These are phyloP conservation scores for Fraxinus greggii DNA, from an alignment of 305 asterid species.

Conservation along the genomic window DNA sequence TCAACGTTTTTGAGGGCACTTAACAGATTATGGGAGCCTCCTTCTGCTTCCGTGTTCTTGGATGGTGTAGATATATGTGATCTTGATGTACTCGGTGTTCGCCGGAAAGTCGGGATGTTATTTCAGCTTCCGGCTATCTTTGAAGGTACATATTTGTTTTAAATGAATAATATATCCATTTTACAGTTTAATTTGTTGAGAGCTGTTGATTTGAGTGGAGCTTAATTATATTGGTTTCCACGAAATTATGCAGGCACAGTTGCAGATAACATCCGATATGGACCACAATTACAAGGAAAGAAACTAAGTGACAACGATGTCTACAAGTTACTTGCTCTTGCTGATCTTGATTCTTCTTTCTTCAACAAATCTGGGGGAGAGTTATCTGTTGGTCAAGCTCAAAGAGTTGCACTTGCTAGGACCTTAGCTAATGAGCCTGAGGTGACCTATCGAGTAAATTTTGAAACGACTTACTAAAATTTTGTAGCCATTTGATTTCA, in stretches of 20 bases:
- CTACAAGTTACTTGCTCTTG: conserved; percentile 41
- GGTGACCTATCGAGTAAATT: conserved; percentile 29
- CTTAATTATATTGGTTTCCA: neutral
- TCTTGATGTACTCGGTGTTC: conserved; percentile 58
- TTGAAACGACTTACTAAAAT: neutral
- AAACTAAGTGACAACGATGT: conserved; percentile 43
- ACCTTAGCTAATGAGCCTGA: conserved; percentile 72
- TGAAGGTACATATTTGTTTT: conserved; percentile 39
- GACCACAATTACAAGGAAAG: conserved; percentile 46
- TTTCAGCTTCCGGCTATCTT: conserved; percentile 72
- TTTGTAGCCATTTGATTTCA: neutral
- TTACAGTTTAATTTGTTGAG: neutral
- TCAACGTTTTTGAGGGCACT: conserved; percentile 68
- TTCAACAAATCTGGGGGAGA: conserved; percentile 41
- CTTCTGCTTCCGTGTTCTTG: conserved; percentile 49
- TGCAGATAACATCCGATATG: conserved; percentile 50
- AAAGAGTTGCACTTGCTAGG: conserved; percentile 77
- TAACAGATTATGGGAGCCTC: conserved; percentile 70
- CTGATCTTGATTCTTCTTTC: conserved; percentile 48
- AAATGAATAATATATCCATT: neutral
- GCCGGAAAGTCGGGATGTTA: conserved; percentile 65
- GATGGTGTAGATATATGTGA: conserved; percentile 60
- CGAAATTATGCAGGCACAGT: conserved; percentile 37
- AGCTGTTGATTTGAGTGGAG: neutral
- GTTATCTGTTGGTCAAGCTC: conserved; percentile 67